These are phyloP conservation scores for Brassica nigra DNA, from an alignment of 345 rosid genomes.

Conservation along the genomic window DNA sequence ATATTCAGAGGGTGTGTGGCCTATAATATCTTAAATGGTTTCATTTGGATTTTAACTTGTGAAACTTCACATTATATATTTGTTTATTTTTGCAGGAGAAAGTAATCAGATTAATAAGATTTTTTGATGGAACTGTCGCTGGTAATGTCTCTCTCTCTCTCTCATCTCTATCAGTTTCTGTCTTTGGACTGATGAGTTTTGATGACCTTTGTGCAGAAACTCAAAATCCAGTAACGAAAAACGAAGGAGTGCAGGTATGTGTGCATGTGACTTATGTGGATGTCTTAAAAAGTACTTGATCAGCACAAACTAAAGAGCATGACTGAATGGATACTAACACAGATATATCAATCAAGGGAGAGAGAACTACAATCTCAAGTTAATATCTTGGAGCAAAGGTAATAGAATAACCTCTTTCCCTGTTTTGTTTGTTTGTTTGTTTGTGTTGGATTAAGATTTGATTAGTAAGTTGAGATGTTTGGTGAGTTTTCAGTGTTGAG, in stretches of 20 bases:
- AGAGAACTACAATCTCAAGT: constrained; percentile 68
- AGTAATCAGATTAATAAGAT: constrained; percentile 68
- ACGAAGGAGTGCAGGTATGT: constrained; percentile 27
- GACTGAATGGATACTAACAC: background rate
- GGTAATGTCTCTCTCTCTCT: constrained; percentile 49
- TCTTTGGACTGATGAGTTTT: constrained; percentile 30
- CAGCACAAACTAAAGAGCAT: background rate
- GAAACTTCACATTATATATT: constrained; percentile 8
- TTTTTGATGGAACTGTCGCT: constrained; percentile 52
- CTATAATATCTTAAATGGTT: background rate
- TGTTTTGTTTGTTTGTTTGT: background rate
- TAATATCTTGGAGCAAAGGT: constrained; percentile 69
- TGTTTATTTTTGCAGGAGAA: constrained; percentile 63
- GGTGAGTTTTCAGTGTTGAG: constrained; percentile 51
- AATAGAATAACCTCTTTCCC: background rate
- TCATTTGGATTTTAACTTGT: background rate
- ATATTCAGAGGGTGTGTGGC: constrained; percentile 55
- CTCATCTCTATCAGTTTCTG: constrained; percentile 26
- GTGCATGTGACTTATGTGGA: constrained; percentile 7
- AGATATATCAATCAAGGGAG: constrained; percentile 63
- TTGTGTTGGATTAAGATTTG: background rate
- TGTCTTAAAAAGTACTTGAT: background rate
- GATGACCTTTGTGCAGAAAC: constrained; percentile 24
- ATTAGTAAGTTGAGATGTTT: background rate
- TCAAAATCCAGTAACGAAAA: background rate